Evolutionary conservation across 2,329 filamentous ascomycete species (phyloP), one percentile per base, ranked within the genome.

Genomic region (Cercospora zeina): DNA sequence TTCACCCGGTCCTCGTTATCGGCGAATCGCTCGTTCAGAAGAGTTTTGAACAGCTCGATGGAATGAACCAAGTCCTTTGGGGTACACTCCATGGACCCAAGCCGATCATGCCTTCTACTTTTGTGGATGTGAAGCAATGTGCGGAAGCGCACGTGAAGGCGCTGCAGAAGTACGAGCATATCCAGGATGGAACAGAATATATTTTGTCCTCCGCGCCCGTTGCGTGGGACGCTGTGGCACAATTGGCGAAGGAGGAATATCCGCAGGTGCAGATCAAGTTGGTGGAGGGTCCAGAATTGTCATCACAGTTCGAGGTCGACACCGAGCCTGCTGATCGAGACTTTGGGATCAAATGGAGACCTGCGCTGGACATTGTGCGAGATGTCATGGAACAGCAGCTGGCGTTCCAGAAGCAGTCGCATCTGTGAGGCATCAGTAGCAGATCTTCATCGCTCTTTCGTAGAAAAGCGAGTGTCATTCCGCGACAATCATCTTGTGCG

Each of bases 61-160:
- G 69, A 11, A 69, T 68, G 19, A 73, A 72, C 37, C 59, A 57
- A 2, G 59, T 67, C 58, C 60, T 74, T 33, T 59, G 55, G 60
- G 3, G 36, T n/a, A 50, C 21, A 49, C 57, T 37, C 30, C 66
- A 16, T 54, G 57, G 10, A 54, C 14, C 36, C 2, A 16, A 63
- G 14, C 71, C 70, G 2, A 21, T 50, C 0, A 53, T 67, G n/a
- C 60, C 64, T 2, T 61, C 62, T 7, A n/a, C 53, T 1, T 59
- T 61, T 7, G 67, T 74, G 0, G 68, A 74, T 24, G 68, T 74
- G 3, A 55, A 63, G n/a, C 69, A 74, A 39, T 69, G 73, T 19
- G 70, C 71, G 1, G 49, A 64, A 24, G 69, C 68, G 21, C 72
- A 74, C 36, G 19, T 74, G 9, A 64, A 57, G 34, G 70, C 69